Percentiles rank a stretch among this genome's conserved stretches.
Conservation (phyloP, 2,329 filamentous ascomycete species). For the Didymella sp. region DNA sequence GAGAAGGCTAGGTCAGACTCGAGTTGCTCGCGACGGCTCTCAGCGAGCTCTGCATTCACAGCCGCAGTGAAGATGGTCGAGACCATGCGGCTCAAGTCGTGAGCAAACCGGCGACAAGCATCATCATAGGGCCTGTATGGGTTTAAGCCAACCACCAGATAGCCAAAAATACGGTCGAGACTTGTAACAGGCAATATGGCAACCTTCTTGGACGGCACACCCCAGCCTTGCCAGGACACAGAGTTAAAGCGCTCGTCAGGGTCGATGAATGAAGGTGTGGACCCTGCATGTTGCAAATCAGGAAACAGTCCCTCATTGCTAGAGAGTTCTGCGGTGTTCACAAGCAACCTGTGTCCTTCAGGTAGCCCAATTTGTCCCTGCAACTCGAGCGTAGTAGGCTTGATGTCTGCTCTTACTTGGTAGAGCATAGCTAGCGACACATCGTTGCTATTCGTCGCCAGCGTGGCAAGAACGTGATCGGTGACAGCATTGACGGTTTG, state of each 20-base stretch:
- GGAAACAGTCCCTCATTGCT: constrained; percentile 28
- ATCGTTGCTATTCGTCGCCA: constrained; percentile 31
- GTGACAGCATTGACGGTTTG: constrained; percentile 20
- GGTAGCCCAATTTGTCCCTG: constrained; percentile 34
- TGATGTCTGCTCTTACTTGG: constrained; percentile 15
- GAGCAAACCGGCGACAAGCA: constrained; percentile 37
- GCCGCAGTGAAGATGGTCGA: constrained; percentile 33
- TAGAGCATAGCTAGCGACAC: constrained; percentile 36
- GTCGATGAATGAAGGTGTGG: constrained; percentile 20
- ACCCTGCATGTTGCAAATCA: constrained; percentile 27
- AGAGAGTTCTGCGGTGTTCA: constrained; percentile 20
- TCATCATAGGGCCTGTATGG: constrained; percentile 40
- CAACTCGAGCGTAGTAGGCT: constrained; percentile 22
- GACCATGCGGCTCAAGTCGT: constrained; percentile 34
- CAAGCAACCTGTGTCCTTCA: constrained; percentile 29
- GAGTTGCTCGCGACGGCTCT: constrained; percentile 29
- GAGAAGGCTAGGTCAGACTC: constrained; percentile 35
- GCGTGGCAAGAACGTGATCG: constrained; percentile 27
- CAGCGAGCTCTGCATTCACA: constrained; percentile 21
- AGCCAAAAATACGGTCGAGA: constrained; percentile 24
- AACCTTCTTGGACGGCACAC: constrained; percentile 27
- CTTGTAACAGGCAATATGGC: constrained; percentile 31
- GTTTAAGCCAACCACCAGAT: constrained; percentile 41
- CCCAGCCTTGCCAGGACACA: constrained; percentile 33
- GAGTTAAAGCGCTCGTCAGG: constrained; percentile 32